Conservation (phyloP, 768 basidiomycete species). For the Tricholoma furcatifolium region DNA sequence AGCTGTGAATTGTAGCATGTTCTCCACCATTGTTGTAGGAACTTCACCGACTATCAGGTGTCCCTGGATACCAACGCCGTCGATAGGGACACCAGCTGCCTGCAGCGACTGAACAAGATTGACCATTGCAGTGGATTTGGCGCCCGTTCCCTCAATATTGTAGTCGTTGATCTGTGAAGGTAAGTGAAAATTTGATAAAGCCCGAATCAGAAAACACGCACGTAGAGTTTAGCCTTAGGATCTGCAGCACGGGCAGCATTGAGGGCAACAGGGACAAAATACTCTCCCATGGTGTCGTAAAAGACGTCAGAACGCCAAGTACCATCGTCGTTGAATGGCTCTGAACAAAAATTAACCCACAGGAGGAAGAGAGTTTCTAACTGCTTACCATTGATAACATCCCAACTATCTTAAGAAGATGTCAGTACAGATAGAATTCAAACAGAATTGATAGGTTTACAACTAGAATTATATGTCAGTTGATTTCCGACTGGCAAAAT, state of each 20-base stretch:
- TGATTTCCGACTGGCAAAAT: background rate
- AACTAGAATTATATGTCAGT: constrained; percentile 18
- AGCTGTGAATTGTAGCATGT: constrained; percentile 50
- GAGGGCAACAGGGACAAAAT: constrained; percentile 41
- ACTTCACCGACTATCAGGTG: constrained; percentile 62
- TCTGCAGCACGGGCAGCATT: constrained; percentile 47
- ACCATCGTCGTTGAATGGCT: constrained; percentile 48
- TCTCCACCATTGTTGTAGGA: constrained; percentile 44
- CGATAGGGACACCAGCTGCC: constrained; percentile 48
- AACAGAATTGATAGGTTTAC: constrained; percentile 17
- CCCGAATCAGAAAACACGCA: constrained; percentile 24
- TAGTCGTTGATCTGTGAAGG: constrained; percentile 35
- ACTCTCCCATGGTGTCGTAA: constrained; percentile 36
- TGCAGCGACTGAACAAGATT: constrained; percentile 50
- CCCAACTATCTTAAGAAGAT: constrained; percentile 37
- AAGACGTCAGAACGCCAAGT: constrained; percentile 44
- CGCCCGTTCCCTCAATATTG: constrained; percentile 41
- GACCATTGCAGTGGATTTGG: constrained; percentile 58
- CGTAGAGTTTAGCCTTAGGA: constrained; percentile 55
- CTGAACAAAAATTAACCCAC: constrained; percentile 15
- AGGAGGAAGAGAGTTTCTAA: background rate
- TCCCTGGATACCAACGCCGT: constrained; percentile 60
- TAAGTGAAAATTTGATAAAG: background rate
- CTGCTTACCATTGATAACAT: constrained; percentile 39
- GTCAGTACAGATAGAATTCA: constrained; percentile 15